Evolutionary conservation across 176 grass and related monocot genomes (phyloP), one percentile per base, ranked within the genome.

Genomic region (Melocanna baccifera): DNA sequence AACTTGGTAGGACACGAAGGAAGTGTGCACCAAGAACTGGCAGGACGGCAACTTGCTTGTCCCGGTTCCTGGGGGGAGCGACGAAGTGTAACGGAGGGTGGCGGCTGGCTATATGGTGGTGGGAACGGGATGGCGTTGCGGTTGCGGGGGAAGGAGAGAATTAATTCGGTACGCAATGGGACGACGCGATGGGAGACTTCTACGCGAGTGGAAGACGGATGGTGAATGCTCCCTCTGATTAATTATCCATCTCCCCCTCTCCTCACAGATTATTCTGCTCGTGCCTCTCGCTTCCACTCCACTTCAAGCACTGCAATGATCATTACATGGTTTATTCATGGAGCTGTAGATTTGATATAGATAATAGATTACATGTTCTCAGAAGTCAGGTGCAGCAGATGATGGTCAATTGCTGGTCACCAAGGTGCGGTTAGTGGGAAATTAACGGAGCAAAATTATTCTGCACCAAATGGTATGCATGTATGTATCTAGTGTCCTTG

Each of bases 151-250:
- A 66, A 42, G 56, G 26, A 34, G 85, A 88, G 83, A 83, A 69
- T 86, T 56, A 81, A 66, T 83, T 77, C 3, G 76, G 62, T 74
- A 98, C 91, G 93, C 94, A 91, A 97, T 73, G 84, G 19, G 51
- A 20, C 51, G 51, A 98, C 91, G 92, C 94, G 91, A 96, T 77
- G 81, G 51, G 40, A 40, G 81, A 75, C 73, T 93, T 91, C 82
- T 83, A 88, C 85, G 92, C 88, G 77, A 50, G 56, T 62, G 67
- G 63, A 67, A 25, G 63, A 62, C 63, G 71, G 82, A 64, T 66
- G 37, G 83, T 77, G 82, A 85, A 71, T 67, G 30, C 74, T 63
- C 14, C 62, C 32, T 30, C 55, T 47, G 28, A 23, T 62, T 67
- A 75, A 81, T 62, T 81, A 40, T 37, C 19, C 28, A 46, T 12